Evolutionary conservation across 768 basidiomycete species (phyloP).

Genomic region (Amanita rimosa): DNA sequence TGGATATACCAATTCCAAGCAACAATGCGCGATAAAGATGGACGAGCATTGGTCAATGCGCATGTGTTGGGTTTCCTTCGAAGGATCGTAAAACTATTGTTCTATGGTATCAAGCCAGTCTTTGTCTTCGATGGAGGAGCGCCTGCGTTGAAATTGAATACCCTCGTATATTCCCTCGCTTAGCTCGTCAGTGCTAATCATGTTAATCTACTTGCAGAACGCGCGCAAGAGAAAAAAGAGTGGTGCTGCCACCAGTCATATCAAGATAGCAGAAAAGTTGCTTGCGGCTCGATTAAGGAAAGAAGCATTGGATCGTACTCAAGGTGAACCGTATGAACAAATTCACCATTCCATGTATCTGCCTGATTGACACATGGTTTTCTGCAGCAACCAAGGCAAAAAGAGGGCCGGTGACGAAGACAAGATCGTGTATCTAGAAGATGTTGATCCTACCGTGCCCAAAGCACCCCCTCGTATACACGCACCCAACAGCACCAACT

Average conservation of each 20-base stretch:
- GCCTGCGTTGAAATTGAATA: constrained; percentile 77
- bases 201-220: constrained; percentile 30
- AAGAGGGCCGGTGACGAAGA: constrained; percentile 46
- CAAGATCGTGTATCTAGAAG: constrained; percentile 76
- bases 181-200: neutral
- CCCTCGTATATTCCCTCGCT: constrained; percentile 49
- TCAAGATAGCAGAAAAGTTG: constrained; percentile 80
- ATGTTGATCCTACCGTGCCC: constrained; percentile 46
- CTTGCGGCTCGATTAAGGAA: constrained; percentile 89
- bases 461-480: constrained; percentile 33
- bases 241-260: constrained; percentile 81
- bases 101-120: constrained; percentile 96
- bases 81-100: constrained; percentile 87
- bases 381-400: constrained; percentile 27
- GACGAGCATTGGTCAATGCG: constrained; percentile 80
- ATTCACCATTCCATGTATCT: neutral
- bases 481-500: constrained; percentile 11
- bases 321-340: constrained; percentile 26
- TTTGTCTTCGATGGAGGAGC: constrained; percentile 99
- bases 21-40: constrained; percentile 97
- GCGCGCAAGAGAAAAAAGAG: constrained; percentile 86
- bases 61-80: constrained; percentile 88
- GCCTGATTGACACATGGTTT: constrained; percentile 1
- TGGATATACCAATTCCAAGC: constrained; percentile 99
- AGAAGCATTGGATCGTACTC: constrained; percentile 66